Evolutionary conservation across 495 filamentous ascomycete genomes (phyloP).

Genomic region (Stereocaulon alpinum): DNA sequence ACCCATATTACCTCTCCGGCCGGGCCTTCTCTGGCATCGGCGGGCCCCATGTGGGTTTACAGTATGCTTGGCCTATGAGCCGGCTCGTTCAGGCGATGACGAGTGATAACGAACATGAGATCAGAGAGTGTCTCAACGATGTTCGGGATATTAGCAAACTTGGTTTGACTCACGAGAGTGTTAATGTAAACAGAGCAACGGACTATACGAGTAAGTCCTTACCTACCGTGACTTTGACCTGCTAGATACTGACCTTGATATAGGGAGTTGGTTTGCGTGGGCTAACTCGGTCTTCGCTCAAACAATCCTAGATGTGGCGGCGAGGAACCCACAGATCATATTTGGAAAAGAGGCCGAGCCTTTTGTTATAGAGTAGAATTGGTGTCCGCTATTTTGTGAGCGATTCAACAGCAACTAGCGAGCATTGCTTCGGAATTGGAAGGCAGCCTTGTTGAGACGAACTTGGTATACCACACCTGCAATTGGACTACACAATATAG

Average conservation of each 20-base stretch:
- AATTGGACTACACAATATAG: background rate
- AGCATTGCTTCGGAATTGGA: background rate
- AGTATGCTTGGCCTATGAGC: slow-evolving; percentile 96
- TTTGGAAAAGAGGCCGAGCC: slow-evolving; percentile 49
- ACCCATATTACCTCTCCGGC: slow-evolving; percentile 83
- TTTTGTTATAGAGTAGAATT: slow-evolving; percentile 14
- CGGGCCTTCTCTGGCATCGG: slow-evolving; percentile 80
- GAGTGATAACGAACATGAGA: slow-evolving; percentile 77
- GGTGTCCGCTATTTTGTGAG: background rate
- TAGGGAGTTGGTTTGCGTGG: slow-evolving; percentile 93
- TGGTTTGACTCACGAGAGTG: slow-evolving; percentile 84
- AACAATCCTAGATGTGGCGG: slow-evolving; percentile 81
- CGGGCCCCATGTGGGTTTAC: slow-evolving; percentile 67
- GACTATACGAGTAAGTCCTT: slow-evolving; percentile 62
- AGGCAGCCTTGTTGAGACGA: background rate
- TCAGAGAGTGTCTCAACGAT: slow-evolving; percentile 54
- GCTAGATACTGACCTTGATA: slow-evolving; percentile 24
- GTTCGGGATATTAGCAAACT: slow-evolving; percentile 64
- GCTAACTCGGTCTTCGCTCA: slow-evolving; percentile 94
- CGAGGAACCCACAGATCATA: slow-evolving; percentile 75
- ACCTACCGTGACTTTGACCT: background rate
- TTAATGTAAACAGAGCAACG: slow-evolving; percentile 64
- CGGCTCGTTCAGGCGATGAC: slow-evolving; percentile 86
- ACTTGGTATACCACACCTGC: background rate
- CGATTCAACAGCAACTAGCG: slow-evolving; percentile 8